Base-by-base conservation (phyloP, 371 early-diverging fungal genomes). In the Circinella umbellata region DNA sequence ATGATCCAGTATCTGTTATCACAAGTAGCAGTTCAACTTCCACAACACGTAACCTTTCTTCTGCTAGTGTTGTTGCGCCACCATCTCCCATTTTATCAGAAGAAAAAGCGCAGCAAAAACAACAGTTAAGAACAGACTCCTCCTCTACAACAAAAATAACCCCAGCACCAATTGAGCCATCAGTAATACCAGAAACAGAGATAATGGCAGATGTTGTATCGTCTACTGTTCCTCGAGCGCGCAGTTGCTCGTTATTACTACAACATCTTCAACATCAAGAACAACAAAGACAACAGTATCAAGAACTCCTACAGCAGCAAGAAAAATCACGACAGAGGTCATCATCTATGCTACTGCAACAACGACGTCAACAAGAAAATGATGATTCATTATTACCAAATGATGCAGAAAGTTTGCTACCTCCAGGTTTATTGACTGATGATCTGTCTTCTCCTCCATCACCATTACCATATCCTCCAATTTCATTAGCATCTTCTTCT, bases 361-460 rank as follows among this genome's bases (percentile, higher is more conserved):
- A 15, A 34, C 39, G 9, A 42, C n/a, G 15, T 9, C 13, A 18
- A 14, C 15, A 11, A 17, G 48, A 64, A 18, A 49, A 63, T 18
- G 61, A 63, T 36, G 66, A 64, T 15, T n/a, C 51, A 51, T 64
- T 78, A 48, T 59, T 81, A 5, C 77, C 79, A 18, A 61, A 67
- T 20, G 74, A 76, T 59, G 75, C 81, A 7, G 81, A 81, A 64
- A 73, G 72, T 34, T 57, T 81, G 62, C 68, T 81, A 39, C 81
- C 81, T 39, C 77, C 76, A 51, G 71, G 74, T 59, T 69, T 81
- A 8, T 63, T 81, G 15, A 53, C 78, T 9, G 74, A 73, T 42
- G 70, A 68, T 20, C 76, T 75, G 3, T 64, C 69, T 59, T 27
- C 61, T 6, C 38, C 62, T 48, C n/a, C 36, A 4, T 39, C 36